These are phyloP conservation scores for Fusarium penzigii DNA, from an alignment of 2,329 filamentous ascomycete species.

Conservation along the genomic window DNA sequence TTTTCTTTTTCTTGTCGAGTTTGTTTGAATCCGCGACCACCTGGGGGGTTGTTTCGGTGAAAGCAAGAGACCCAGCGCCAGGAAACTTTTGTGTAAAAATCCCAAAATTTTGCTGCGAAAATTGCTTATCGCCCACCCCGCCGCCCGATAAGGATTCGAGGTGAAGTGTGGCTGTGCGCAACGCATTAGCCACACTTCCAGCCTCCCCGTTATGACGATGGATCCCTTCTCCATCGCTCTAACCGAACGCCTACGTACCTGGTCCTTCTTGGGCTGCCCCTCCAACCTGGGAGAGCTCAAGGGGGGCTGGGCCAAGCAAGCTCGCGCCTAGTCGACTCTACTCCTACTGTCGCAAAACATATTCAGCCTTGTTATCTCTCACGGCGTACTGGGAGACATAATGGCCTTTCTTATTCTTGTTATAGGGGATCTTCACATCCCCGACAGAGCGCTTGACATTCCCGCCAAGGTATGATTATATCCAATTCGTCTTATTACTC, in stretches of 20 bases:
- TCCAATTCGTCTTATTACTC: slow-evolving; percentile 5
- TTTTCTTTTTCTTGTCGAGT: slow-evolving; percentile 32
- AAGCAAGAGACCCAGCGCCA: slow-evolving; percentile 21
- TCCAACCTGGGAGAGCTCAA: slow-evolving; percentile 30
- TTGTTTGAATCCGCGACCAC: slow-evolving; percentile 30
- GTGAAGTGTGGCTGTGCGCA: slow-evolving; percentile 2
- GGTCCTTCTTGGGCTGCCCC: slow-evolving; percentile 27
- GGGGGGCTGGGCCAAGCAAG: slow-evolving; percentile 19
- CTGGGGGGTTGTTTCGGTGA: slow-evolving; percentile 30
- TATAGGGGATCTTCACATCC: slow-evolving; percentile 92
- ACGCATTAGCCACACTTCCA: slow-evolving; percentile 14
- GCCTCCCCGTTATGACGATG: slow-evolving; percentile 24
- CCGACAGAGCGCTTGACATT: slow-evolving; percentile 87
- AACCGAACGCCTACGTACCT: slow-evolving; percentile 30
- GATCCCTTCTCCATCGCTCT: slow-evolving; percentile 28
- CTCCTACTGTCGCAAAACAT: slow-evolving; percentile 19
- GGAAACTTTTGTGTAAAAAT: slow-evolving; percentile 20
- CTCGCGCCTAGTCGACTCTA: slow-evolving; percentile 16
- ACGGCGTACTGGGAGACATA: slow-evolving; percentile 42
- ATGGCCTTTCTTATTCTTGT: slow-evolving; percentile 90
- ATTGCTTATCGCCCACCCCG: slow-evolving; percentile 32
- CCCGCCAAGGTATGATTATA: slow-evolving; percentile 70
- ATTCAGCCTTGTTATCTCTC: slow-evolving; percentile 22
- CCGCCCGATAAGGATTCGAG: slow-evolving; percentile 25
- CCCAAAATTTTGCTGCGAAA: slow-evolving; percentile 30